phyloP scores from a whole-genome alignment of 2,329 filamentous ascomycete species.

The Penicillium sp. region DNA sequence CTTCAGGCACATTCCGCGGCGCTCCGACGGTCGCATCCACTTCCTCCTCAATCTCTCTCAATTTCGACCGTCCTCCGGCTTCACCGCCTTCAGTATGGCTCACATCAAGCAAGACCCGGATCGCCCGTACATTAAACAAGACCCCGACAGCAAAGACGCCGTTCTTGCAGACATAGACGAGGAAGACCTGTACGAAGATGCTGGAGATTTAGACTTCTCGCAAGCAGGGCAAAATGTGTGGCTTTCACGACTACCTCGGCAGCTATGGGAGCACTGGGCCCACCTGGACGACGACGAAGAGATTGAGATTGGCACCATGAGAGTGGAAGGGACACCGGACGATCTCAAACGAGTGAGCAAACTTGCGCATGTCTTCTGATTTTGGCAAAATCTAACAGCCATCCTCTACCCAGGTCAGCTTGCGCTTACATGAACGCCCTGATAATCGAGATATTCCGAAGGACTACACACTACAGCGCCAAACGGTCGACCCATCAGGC shows the following conservation, averaged over 20 bases:
- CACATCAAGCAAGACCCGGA: conserved; percentile 44
- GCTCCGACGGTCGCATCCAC: background rate
- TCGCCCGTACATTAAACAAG: conserved; percentile 40
- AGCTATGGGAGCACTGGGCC: conserved; percentile 76
- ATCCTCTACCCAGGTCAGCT: conserved; percentile 56
- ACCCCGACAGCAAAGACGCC: conserved; percentile 41
- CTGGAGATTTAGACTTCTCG: conserved; percentile 60
- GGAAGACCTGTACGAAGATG: conserved; percentile 68
- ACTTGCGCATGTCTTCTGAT: background rate
- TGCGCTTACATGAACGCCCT: conserved; percentile 64
- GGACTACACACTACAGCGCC: conserved; percentile 78
- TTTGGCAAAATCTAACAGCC: conserved; percentile 18
- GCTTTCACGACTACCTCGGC: conserved; percentile 72
- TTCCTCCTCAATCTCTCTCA: too few species aligned
- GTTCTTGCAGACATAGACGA: conserved; percentile 46
- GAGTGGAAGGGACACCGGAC: conserved; percentile 55
- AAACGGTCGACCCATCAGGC: conserved; percentile 48
- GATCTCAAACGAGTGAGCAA: conserved; percentile 47
- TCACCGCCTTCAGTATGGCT: conserved; percentile 25
- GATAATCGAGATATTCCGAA: conserved; percentile 75
- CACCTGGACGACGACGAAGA: conserved; percentile 75
- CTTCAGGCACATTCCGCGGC: background rate
- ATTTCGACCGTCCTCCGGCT: background rate
- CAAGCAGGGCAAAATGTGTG: conserved; percentile 53
- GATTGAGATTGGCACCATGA: conserved; percentile 73